Evolutionary conservation across 2,329 filamentous ascomycete species (phyloP), one percentile per base, ranked within the genome.

Genomic region (Diaporthe velutina): DNA sequence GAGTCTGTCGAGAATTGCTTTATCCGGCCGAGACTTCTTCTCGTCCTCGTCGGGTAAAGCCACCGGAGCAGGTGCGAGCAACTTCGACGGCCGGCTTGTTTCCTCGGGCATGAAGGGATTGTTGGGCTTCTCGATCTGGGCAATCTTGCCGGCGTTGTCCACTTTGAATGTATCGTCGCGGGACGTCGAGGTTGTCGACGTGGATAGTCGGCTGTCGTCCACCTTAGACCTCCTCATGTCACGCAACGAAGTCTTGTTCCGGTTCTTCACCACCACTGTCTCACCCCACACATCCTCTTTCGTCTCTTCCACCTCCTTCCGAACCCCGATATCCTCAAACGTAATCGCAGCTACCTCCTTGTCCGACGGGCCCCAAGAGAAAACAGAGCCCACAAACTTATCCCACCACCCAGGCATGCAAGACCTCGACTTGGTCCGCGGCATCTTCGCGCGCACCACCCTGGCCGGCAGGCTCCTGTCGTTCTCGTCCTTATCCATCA

Each of bases 241-340:
- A 22, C 7, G 9, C 28, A 9, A 8, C n/a, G 57, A 45, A 0
- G 33, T 42, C 42, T 50, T 70, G 19, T 28, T 48, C 1, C 22
- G 54, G 19, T 15, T 58, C 48, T n/a, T 71, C 3, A n/a, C 35
- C 17, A 33, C 50, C 8, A 58, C 33, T 7, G 25, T 45, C 58
- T 67, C 68, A 17, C 70, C 73, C 73, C 73, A 74, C 3, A 67
- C 60, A 28, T 74, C 73, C 58, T 72, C 73, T 7, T 22, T 55
- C 1, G n/a, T 25, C 25, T 73, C 58, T 25, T 35, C 60, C 9
- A 1, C 35, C 13, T 8, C 30, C 5, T 19, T 28, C 8, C 22
- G 28, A 4, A 35, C 48, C 1, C 64, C 64, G 1, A 68, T 30
- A 3, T 68, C 64, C 48, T 68, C 64, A 28, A 68, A 68, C n/a